Evolutionary conservation across 2,329 filamentous ascomycete species (phyloP), one percentile per base, ranked within the genome.

Genomic region (Alternaria sp.): DNA sequence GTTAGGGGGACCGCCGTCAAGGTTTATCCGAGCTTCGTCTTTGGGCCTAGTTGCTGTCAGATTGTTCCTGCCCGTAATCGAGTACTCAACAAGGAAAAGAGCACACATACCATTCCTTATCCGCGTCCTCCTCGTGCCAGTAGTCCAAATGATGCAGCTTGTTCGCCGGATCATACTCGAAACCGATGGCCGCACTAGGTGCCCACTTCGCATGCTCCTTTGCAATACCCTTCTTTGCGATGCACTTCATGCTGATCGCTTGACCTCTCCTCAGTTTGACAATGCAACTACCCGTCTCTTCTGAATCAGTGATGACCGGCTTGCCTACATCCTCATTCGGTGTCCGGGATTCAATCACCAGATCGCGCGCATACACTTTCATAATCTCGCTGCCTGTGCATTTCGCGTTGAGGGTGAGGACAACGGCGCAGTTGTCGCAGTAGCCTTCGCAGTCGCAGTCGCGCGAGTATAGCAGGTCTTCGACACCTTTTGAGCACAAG

Each of bases 131-230:
- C 83, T 99, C 95, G 77, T 93, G 97, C 95, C 95, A 99, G 79
- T 96, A 88, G 74, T 96, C 92, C 57, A 95, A 85, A 80, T 99
- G 95, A 67, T 90, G 88, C 67, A 99, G 83, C 81, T 96, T 97
- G 82, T 99, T 99, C 79, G 96, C 91, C 62, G 95, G 95, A 78
- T 99, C 95, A 79, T 99, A 99, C 80, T 99, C 95, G 77, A 99
- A 99, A 24, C 93, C 94, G 41, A 99, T 89, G 4, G 95, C 95
- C 41, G 93, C 87, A 36, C 92, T 94, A 2, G 95, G 94, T 73
- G 93, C 91, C 95, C 95, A 99, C 80, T 99, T 99, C 9, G 95
- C 92, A 80, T 99, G 95, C 79, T 99, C 95, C 84, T 99, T 99
- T 38, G 94, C 94, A 66, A 98, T 98, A 1, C 95, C 95, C 85